Base-by-base conservation (phyloP, 2,329 filamentous ascomycete species). In the Rhynchosporium graminicola region DNA sequence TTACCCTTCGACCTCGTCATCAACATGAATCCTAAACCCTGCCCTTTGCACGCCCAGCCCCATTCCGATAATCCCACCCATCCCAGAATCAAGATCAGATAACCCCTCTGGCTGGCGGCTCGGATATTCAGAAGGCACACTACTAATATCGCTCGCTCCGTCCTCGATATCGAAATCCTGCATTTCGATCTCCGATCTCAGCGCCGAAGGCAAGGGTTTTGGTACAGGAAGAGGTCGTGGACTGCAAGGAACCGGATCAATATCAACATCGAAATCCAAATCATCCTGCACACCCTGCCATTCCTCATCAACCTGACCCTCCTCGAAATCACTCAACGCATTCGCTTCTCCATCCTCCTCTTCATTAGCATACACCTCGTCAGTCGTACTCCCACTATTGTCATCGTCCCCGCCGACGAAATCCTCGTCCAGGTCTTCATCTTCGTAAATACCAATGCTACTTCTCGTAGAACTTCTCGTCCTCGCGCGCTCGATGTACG, bases 51-150 rank as follows among this genome's bases (percentile, higher is more conserved):
- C 31, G 1, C 45, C 45, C 9, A 43, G 10, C 5, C 43, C 54
- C n/a, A 46, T 3, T 6, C 38, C 52, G 20, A 20, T 20, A 20
- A 20, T 20, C 20, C 20, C 20, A 20, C 42, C 52, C 26, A 46
- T 3, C 9, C 38, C 52, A 47, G 15, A 5, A 13, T n/a, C 20
- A 26, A 36, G 20, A 28, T 54, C 46, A 46, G 43, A 42, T 31
- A 54, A 26, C 31, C 50, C 46, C 1, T 55, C 43, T 45, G 52
- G 75, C 15, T 72, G 76, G 64, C 81, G 80, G 69, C 79, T 83
- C 5, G 82, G 80, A 67, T 85, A 86, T 68, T 85, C 83, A 20
- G 80, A 83, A 1, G 83, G 83, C 67, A 79, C 77, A 71, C 81
- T 82, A 69, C 82, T 84, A 38, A 65, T 68, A 46, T 77, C 74